Percentiles rank a stretch among this genome's conserved stretches.
These are phyloP conservation scores for Neurospora sp. DNA, from an alignment of 495 filamentous ascomycete species.

Conservation along the genomic window DNA sequence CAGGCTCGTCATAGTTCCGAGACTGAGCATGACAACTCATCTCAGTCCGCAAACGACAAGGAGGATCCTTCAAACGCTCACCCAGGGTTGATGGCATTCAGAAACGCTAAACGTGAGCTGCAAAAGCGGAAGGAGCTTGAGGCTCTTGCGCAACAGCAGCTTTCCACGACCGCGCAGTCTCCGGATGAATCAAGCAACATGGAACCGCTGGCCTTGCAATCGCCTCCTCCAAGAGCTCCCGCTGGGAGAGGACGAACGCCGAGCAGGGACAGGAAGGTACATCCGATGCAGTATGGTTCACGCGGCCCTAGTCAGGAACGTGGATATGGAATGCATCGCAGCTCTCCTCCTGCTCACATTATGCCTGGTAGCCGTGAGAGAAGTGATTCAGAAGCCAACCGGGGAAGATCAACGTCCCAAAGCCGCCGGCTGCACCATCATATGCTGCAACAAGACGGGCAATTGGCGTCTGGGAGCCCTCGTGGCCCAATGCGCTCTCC, in stretches of 20 bases:
- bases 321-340: constrained; percentile 8
- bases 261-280: constrained; percentile 35
- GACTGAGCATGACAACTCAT: constrained; percentile 9
- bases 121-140: constrained; percentile 42
- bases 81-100: constrained; percentile 37
- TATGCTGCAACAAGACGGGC: constrained; percentile 35
- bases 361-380: constrained; percentile 41
- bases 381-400: constrained; percentile 49
- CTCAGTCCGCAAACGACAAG: constrained; percentile 7
- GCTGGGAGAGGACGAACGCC: constrained; percentile 27
- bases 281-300: constrained; percentile 30
- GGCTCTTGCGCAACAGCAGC: constrained; percentile 23
- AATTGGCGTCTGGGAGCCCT: constrained; percentile 18
- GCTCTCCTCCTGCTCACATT: constrained; percentile 16
- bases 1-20: constrained; percentile 16
- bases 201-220: constrained; percentile 10
- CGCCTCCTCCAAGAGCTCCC: constrained; percentile 21
- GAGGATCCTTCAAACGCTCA: constrained; percentile 26
- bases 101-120: constrained; percentile 42
- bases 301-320: constrained; percentile 31
- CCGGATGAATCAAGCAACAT: constrained; percentile 11
- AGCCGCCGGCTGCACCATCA: constrained; percentile 37
- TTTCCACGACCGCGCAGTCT: constrained; percentile 11
- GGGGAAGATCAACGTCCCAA: constrained; percentile 35
- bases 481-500: constrained; percentile 31